Conservation (phyloP, 1,139 yeast genomes). For the Yamadazyma spencermartinsiae region DNA sequence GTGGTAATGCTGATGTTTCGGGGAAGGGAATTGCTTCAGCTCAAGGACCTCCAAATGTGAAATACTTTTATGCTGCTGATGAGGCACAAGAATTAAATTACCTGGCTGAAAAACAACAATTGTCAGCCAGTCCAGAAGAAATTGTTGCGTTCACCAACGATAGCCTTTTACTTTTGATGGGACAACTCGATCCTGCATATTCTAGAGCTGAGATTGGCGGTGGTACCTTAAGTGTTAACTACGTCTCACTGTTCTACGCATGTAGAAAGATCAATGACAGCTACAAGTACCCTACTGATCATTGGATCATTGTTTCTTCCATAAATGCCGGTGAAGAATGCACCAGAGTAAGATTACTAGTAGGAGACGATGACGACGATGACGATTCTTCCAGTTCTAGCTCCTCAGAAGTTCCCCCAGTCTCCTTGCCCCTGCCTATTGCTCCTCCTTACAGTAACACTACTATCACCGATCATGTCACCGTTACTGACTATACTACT, state of each 20-base stretch:
- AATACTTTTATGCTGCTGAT: background rate
- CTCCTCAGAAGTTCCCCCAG: too few relatives aligned
- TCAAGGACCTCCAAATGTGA: background rate
- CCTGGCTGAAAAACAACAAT: background rate
- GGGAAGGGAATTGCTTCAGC: background rate
- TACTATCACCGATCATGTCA: conserved; percentile 51
- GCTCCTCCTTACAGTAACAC: conserved; percentile 19
- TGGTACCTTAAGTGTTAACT: background rate
- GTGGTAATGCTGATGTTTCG: background rate
- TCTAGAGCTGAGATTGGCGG: background rate
- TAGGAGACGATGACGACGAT: conserved; percentile 9
- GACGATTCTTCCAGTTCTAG: too few relatives aligned
- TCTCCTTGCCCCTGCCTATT: too few relatives aligned
- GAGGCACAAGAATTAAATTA: background rate
- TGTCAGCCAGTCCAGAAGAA: background rate
- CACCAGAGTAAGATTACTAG: conserved; percentile 13
- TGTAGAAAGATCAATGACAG: conserved; percentile 46
- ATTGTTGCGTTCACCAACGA: background rate
- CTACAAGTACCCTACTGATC: conserved; percentile 31
- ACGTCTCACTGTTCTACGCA: conserved; percentile 30
- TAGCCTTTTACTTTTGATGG: background rate
- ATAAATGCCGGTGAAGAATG: conserved; percentile 10
- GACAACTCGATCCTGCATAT: background rate
- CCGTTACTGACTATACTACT: conserved; percentile 48
- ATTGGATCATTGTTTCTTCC: conserved; percentile 8